phyloP scores from a whole-genome alignment of 164 flowering plant species.

The Cinnamomum chago region DNA sequence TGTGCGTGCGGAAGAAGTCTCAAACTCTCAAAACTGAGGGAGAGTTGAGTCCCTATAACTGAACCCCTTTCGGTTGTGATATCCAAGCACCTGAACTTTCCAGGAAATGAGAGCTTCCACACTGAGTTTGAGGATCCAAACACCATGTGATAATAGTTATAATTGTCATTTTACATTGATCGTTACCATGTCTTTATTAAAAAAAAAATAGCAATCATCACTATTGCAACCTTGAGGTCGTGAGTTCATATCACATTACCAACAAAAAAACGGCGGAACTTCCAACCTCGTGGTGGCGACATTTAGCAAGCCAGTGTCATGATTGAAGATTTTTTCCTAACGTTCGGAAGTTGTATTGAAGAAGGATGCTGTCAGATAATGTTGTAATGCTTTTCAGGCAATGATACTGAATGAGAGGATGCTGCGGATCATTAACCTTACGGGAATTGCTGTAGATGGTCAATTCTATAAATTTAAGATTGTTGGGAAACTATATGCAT shows the following conservation, averaged over 20 bases:
- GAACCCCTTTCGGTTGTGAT: not conserved
- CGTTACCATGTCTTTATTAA: not conserved
- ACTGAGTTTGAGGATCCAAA: not conserved
- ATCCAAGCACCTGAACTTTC: not conserved
- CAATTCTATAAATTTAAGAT: too few relatives aligned
- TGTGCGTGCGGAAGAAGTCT: not conserved
- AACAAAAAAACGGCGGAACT: not conserved
- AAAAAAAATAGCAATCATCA: not conserved
- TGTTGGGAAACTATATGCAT: too few relatives aligned
- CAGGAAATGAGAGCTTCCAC: not conserved
- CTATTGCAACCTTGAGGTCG: too few relatives aligned
- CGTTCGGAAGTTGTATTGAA: not conserved
- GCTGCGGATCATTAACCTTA: not conserved
- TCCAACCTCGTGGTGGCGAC: not conserved
- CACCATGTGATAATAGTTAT: not conserved
- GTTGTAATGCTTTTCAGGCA: not conserved
- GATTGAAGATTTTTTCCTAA: not conserved
- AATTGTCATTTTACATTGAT: too few relatives aligned
- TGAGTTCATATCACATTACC: too few relatives aligned
- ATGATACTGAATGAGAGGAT: not conserved
- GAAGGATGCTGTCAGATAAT: not conserved
- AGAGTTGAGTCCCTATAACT: not conserved
- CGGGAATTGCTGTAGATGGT: too few relatives aligned
- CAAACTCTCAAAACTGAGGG: not conserved
- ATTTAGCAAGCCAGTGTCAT: not conserved